phyloP scores from a whole-genome alignment of 345 rosid species.

The Eucalyptus cloeziana region DNA sequence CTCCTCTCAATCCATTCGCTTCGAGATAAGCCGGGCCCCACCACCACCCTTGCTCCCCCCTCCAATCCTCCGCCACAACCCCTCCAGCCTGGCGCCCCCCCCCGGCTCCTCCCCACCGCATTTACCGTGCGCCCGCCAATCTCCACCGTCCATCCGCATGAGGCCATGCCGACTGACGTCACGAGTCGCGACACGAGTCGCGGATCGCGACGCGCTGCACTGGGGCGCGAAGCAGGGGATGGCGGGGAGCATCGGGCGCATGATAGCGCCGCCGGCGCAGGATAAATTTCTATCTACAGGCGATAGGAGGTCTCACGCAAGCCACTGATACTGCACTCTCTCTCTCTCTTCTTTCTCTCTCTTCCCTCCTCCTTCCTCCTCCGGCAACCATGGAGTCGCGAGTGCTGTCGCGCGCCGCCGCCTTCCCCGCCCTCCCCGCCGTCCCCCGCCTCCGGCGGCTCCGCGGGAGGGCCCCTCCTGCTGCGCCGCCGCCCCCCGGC shows the following conservation, averaged over 20 bases:
- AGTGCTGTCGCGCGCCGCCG: conserved; percentile 58
- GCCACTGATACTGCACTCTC: neutral
- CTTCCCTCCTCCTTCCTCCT: too few species aligned
- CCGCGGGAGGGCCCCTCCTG: conserved; percentile 11
- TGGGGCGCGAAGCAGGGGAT: neutral
- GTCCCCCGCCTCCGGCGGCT: conserved; percentile 19
- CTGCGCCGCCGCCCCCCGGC: conserved; percentile 4
- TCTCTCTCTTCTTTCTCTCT: neutral
- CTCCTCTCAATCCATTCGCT: conserved; percentile 6
- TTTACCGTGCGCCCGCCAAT: neutral
- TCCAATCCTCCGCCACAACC: neutral
- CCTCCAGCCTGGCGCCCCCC: conserved; percentile 4
- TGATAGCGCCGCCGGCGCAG: neutral
- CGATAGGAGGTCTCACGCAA: neutral
- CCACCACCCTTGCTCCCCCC: neutral
- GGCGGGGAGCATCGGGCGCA: neutral
- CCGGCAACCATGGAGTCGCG: conserved; percentile 63
- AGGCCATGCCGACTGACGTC: rapidly evolving
- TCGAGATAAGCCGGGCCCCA: conserved; percentile 13
- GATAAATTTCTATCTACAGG: neutral
- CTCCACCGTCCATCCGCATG: neutral
- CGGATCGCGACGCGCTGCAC: neutral
- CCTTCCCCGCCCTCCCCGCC: conserved; percentile 17
- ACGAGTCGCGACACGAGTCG: too few species aligned
- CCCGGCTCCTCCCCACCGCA: neutral